Evolutionary conservation across 805 yeast species (phyloP), one percentile per base, ranked within the genome.

Genomic region (Maudiozyma pseudohumilis): DNA sequence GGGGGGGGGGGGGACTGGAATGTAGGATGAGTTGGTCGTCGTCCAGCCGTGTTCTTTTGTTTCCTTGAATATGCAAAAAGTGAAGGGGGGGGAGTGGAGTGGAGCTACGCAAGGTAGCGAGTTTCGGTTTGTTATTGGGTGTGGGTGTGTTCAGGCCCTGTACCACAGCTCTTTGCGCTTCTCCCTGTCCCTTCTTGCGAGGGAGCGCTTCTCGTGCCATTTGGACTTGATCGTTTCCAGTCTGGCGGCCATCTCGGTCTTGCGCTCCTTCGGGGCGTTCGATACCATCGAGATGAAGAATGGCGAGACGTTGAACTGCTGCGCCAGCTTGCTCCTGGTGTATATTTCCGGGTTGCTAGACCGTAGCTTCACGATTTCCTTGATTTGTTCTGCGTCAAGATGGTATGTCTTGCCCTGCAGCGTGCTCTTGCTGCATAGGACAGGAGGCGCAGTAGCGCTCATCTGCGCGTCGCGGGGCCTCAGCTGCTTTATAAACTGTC

Each of bases 81-180:
- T n/a, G n/a, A n/a, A n/a, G n/a, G n/a, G n/a, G n/a, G n/a, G n/a
- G n/a, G n/a, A n/a, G n/a, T n/a, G n/a, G n/a, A n/a, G n/a, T n/a
- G n/a, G n/a, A n/a, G n/a, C n/a, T n/a, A n/a, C n/a, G n/a, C n/a
- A n/a, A n/a, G n/a, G n/a, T n/a, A n/a, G n/a, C n/a, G n/a, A n/a
- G n/a, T n/a, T n/a, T n/a, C n/a, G n/a, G n/a, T n/a, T n/a, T n/a
- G n/a, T n/a, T n/a, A n/a, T n/a, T n/a, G n/a, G n/a, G n/a, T 11
- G 25, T 9, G 8, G 25, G 25, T 23, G n/a, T n/a, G n/a, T 10
- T 13, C 32, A 56, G 7, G 59, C 77, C 41, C 80, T 66, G 45
- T 78, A 71, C 89, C 89, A 80, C 49, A 68, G 52, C 44, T 68
- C 59, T 42, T 68, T 71, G 58, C 89, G 68, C 59, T 76, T 75